Evolutionary conservation across 345 rosid species (phyloP).

Genomic region (Bruguiera gymnorhiza): DNA sequence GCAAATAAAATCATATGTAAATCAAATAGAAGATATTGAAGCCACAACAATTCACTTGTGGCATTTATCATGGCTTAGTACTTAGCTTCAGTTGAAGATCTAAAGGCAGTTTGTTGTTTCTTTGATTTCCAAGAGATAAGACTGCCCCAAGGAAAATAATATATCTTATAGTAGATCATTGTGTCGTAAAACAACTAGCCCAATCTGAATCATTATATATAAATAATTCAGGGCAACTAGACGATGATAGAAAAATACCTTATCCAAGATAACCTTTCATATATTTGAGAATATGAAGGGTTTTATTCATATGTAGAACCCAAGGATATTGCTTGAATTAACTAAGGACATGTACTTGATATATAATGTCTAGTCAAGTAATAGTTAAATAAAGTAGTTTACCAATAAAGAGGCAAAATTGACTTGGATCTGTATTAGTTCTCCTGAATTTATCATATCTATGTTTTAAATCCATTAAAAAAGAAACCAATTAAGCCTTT

Average conservation of each 20-base stretch:
- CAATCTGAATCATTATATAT: background rate
- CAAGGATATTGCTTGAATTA: background rate
- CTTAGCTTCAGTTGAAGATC: background rate
- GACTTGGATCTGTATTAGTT: background rate
- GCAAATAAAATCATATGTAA: background rate
- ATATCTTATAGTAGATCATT: background rate
- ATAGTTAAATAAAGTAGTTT: too few species aligned
- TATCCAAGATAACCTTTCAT: background rate
- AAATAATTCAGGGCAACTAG: background rate
- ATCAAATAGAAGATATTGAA: background rate
- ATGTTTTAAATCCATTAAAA: too few species aligned
- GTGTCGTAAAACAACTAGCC: background rate
- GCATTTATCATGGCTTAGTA: background rate
- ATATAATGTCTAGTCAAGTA: background rate
- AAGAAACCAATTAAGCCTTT: too few species aligned
- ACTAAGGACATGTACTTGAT: background rate
- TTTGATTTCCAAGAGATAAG: background rate
- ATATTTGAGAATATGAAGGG: background rate
- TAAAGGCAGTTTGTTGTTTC: background rate
- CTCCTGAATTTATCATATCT: background rate
- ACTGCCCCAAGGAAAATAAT: background rate
- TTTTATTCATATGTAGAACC: background rate
- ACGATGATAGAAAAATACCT: background rate
- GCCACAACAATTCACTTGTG: background rate
- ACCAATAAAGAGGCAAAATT: background rate